Evolutionary conservation across 192 early-diverging fungal species (phyloP).

Genomic region (Entomortierella parvispora): DNA sequence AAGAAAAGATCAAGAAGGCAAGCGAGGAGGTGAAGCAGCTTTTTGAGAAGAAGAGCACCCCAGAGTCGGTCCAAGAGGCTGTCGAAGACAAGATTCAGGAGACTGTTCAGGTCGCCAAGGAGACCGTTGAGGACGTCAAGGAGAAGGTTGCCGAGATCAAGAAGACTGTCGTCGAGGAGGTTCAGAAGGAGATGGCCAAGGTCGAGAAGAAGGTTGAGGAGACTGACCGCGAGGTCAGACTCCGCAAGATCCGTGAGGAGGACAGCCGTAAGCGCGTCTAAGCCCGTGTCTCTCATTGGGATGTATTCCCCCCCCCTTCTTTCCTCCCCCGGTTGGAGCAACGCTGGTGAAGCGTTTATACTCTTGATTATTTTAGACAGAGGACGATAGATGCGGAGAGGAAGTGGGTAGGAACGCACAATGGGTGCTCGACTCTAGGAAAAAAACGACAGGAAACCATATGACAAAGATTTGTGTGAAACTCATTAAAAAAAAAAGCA

Average conservation of each 20-base stretch:
- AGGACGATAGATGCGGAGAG: too few species aligned
- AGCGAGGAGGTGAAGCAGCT: conserved; percentile 29
- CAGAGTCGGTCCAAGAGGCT: conserved; percentile 12
- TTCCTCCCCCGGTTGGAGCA: too few species aligned
- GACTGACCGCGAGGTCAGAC: conserved; percentile 14
- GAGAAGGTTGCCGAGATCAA: conserved; percentile 41
- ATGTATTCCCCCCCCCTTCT: too few species aligned
- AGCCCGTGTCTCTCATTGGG: too few species aligned
- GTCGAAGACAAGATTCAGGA: conserved; percentile 33
- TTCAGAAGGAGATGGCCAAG: conserved; percentile 23
- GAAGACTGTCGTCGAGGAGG: conserved; percentile 28
- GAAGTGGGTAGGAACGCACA: too few species aligned
- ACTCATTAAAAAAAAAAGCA: too few species aligned
- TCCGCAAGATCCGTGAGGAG: conserved; percentile 42
- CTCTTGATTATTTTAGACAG: too few species aligned
- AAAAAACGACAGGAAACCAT: too few species aligned
- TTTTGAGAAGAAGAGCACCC: conserved; percentile 10
- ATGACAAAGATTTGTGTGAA: too few species aligned
- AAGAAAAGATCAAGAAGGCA: conserved; percentile 27
- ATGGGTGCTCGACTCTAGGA: too few species aligned
- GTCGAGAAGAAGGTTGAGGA: conserved; percentile 17
- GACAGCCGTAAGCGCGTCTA: conserved; percentile 45
- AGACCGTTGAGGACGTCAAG: conserved; percentile 39
- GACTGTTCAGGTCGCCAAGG: conserved; percentile 19
- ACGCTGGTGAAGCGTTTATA: too few species aligned